phyloP scores from a whole-genome alignment of 2,329 filamentous ascomycete species.

The Aaosphaeria pasadenensis region DNA sequence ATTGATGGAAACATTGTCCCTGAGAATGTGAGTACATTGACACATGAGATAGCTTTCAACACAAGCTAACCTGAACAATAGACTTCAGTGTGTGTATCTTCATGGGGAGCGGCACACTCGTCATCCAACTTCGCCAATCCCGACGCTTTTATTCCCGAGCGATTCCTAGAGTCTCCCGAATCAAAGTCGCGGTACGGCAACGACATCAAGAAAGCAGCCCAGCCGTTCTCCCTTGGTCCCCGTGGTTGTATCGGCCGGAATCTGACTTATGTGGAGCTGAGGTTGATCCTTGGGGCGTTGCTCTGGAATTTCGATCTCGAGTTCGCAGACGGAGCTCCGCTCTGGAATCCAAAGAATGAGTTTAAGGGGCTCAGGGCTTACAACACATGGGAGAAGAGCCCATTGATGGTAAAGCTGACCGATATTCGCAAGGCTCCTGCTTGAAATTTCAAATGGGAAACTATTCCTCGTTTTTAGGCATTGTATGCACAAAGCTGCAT shows the following conservation, averaged over 20 bases:
- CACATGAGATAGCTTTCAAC: not conserved
- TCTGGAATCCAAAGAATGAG: slow-evolving; percentile 27
- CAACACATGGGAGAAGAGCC: slow-evolving; percentile 34
- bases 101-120: slow-evolving; percentile 27
- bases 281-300: slow-evolving; percentile 27
- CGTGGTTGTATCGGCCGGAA: slow-evolving; percentile 30
- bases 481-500: too few species aligned
- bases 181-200: slow-evolving; percentile 10
- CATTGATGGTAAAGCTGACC: slow-evolving; percentile 28
- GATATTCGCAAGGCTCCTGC: slow-evolving; percentile 21
- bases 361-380: slow-evolving; percentile 26
- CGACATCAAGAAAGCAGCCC: slow-evolving; percentile 27
- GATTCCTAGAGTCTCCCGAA: slow-evolving; percentile 26
- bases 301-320: slow-evolving; percentile 35
- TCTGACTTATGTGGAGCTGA: slow-evolving; percentile 35
- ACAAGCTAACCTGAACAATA: not conserved
- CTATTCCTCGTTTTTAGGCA: too few species aligned
- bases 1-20: slow-evolving; percentile 40
- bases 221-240: slow-evolving; percentile 30
- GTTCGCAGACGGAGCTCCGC: slow-evolving; percentile 24
- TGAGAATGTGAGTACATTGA: slow-evolving; percentile 10
- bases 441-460: slow-evolving; percentile 3
- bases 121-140: slow-evolving; percentile 30
- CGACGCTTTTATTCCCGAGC: slow-evolving; percentile 33
- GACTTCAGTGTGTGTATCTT: slow-evolving; percentile 25